A percentile compares a stretch with the other conserved stretches of the same genome.
Conservation (phyloP, 164 flowering plant genomes). For the Stephania yunnanensis region DNA sequence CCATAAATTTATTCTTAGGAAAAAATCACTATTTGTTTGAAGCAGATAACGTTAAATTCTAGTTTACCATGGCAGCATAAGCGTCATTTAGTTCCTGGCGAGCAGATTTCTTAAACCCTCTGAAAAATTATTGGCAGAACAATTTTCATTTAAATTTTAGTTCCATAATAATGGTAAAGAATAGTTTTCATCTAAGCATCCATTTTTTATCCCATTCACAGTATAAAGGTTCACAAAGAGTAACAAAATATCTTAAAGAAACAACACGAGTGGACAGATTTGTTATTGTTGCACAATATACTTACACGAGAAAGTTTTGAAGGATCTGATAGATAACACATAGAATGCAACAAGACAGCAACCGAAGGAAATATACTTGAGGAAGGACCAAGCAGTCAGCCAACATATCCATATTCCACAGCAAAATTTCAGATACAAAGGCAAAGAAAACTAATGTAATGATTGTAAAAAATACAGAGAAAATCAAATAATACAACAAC, state of each 20-base stretch:
- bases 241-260: too few relatives aligned
- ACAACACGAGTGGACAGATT: not conserved
- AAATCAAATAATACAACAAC: not conserved
- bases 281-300: not conserved
- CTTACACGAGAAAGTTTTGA: not conserved
- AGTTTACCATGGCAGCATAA: slow-evolving; percentile 74
- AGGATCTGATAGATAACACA: not conserved
- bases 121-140: slow-evolving; percentile 3
- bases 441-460: not conserved
- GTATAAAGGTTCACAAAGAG: too few relatives aligned
- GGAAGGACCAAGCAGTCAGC: not conserved
- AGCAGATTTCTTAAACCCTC: slow-evolving; percentile 26
- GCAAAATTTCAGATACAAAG: not conserved
- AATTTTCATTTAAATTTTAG: not conserved
- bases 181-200: too few relatives aligned
- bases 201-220: too few relatives aligned
- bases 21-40: not conserved
- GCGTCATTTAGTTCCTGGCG: slow-evolving; percentile 37
- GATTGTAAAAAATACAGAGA: not conserved
- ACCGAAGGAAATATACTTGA: not conserved
- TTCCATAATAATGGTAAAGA: not conserved
- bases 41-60: not conserved
- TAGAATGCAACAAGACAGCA: not conserved
- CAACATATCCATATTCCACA: not conserved
- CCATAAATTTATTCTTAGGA: not conserved